Evolutionary conservation across 169 alveolate genomes (phyloP), one percentile per base, ranked within the genome.

Genomic region (Perkinsus olseni): DNA sequence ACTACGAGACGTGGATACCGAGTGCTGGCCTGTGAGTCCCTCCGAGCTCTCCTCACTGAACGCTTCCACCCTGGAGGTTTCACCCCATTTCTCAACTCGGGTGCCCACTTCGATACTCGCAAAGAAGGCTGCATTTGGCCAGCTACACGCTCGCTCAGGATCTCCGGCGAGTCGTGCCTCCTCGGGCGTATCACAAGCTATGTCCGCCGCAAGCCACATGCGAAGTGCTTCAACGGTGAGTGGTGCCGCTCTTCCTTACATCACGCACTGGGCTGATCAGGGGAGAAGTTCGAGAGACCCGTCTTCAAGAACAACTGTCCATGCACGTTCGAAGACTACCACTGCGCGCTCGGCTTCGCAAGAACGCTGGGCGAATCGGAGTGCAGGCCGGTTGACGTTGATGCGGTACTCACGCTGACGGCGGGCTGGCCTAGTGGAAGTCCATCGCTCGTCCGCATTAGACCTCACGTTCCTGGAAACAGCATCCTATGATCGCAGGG

Each of bases 1-100:
- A 98, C 94, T 98, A 97, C 93, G 99, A 98, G 94, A 96, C 98
- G 36, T 98, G 99, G 99, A 95, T 97, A 21, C 99, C 99, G 38
- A 91, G 97, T 45, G 99, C 97, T 91, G 95, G 95, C 45, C 38
- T 90, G 40, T 93, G 34, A 38, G 50, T 20, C 28, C 40, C 11
- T 93, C 34, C 91, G 51, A 50, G 94, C 96, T 82, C 95, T 94
- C n/a, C 92, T 94, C 28, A 96, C n/a, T n/a, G n/a, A n/a, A n/a
- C n/a, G n/a, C n/a, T n/a, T n/a, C n/a, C n/a, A n/a, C n/a, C n/a
- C n/a, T n/a, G n/a, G n/a, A n/a, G n/a, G n/a, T n/a, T n/a, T n/a
- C n/a, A n/a, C n/a, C n/a, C n/a, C n/a, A n/a, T n/a, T n/a, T n/a
- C n/a, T n/a, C n/a, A n/a, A n/a, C n/a, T n/a, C n/a, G n/a, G n/a